Evolutionary conservation across 148 eudicot genomes (phyloP).

Genomic region (Spergularia marina): DNA sequence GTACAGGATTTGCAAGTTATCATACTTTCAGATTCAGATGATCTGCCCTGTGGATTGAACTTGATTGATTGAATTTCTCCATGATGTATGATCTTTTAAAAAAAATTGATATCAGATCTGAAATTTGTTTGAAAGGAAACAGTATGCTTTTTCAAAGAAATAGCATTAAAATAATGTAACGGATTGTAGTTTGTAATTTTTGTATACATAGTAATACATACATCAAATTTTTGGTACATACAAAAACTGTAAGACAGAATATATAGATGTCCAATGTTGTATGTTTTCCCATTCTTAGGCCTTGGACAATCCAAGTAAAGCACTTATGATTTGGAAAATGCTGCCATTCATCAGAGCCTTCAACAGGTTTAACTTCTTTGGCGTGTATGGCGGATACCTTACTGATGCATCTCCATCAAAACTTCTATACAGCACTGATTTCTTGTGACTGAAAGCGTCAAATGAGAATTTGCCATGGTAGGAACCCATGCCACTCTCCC

Average conservation of each 20-base stretch:
- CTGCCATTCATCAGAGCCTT: constrained; percentile 45
- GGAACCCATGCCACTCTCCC: constrained; percentile 73
- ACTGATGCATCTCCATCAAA: constrained; percentile 46
- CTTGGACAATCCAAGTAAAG: constrained; percentile 19
- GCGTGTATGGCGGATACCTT: constrained; percentile 64
- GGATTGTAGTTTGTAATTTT: no score
- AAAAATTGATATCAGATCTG: no score
- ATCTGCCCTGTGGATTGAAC: neutral
- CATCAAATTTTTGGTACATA: neutral
- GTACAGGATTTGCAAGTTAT: neutral
- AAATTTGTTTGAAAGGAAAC: no score
- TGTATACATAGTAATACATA: no score
- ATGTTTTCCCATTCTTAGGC: constrained; percentile 3
- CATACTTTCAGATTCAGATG: neutral
- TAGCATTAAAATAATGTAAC: no score
- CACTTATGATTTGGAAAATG: constrained; percentile 33
- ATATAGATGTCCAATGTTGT: neutral
- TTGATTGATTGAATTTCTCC: neutral
- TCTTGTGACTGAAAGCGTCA: constrained; percentile 68
- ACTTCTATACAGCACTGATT: constrained; percentile 52
- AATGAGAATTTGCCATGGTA: constrained; percentile 77
- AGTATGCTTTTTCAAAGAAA: no score
- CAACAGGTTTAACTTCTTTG: constrained; percentile 38
- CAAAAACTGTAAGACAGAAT: neutral
- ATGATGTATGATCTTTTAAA: neutral